phyloP scores from a whole-genome alignment of 176 grass and related monocot genomes.

The Cenchrus fungigraminus region DNA sequence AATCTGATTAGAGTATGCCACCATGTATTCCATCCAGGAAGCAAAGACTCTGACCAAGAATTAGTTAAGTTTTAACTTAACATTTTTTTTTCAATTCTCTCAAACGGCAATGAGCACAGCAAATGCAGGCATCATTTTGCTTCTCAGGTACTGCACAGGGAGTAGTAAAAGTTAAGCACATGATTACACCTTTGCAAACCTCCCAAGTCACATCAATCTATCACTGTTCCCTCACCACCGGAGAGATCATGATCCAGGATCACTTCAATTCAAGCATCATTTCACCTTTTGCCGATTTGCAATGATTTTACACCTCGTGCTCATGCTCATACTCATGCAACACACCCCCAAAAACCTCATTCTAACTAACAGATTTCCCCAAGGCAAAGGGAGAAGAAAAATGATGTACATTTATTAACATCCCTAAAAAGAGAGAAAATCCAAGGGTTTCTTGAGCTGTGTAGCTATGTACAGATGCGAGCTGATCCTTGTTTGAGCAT shows the following conservation, averaged over 20 bases:
- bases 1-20: neutral
- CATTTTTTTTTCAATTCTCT: neutral
- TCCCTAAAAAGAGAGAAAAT: constrained; percentile 6
- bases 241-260: constrained; percentile 48
- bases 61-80: neutral
- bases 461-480: constrained; percentile 32
- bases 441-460: constrained; percentile 27
- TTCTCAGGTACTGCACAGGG: constrained; percentile 45
- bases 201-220: constrained; percentile 52
- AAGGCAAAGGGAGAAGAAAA: constrained; percentile 32
- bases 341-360: neutral
- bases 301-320: constrained; percentile 52
- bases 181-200: constrained; percentile 55
- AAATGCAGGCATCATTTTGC: constrained; percentile 61
- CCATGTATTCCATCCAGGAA: constrained; percentile 33
- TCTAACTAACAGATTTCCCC: constrained; percentile 23
- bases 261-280: constrained; percentile 50
- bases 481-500: constrained; percentile 36
- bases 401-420: neutral
- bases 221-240: constrained; percentile 39
- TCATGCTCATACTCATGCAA: constrained; percentile 17
- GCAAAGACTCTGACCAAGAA: constrained; percentile 33
- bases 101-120: constrained; percentile 44
- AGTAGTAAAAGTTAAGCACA: constrained; percentile 10
- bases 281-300: constrained; percentile 22